Conservation (phyloP, 2,329 filamentous ascomycete species). For the Pseudogymnoascus sp. region DNA sequence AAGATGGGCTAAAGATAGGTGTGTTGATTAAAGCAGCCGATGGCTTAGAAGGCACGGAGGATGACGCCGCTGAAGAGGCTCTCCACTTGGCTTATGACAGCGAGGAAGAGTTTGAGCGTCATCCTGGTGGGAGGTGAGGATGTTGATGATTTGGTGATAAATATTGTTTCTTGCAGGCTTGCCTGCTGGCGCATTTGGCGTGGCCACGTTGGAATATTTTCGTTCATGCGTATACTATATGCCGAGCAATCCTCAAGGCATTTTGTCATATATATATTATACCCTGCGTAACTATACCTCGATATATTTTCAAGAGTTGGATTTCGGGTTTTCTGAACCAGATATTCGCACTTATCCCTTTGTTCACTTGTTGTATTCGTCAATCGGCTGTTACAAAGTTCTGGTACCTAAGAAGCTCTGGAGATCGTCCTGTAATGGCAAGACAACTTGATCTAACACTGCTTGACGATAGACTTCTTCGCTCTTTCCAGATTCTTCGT, state of each 20-base stretch:
- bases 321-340: neutral
- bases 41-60: constrained; percentile 17
- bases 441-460: neutral
- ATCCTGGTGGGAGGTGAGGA: neutral
- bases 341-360: neutral
- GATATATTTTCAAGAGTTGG: neutral
- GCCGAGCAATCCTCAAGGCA: neutral
- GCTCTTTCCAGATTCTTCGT: neutral
- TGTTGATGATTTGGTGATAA: neutral
- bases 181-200: neutral
- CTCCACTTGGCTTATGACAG: neutral
- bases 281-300: neutral
- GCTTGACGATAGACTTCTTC: neutral
- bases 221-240: neutral
- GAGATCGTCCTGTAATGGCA: neutral
- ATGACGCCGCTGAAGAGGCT: neutral
- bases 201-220: neutral
- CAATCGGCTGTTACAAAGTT: neutral
- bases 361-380: neutral
- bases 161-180: neutral
- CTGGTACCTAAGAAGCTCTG: neutral
- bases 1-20: constrained; percentile 58
- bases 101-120: constrained; percentile 6
- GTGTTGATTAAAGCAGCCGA: constrained; percentile 48
- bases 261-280: neutral